Base-by-base conservation (phyloP, 2,329 filamentous ascomycete species). In the Fusarium scirpi region DNA sequence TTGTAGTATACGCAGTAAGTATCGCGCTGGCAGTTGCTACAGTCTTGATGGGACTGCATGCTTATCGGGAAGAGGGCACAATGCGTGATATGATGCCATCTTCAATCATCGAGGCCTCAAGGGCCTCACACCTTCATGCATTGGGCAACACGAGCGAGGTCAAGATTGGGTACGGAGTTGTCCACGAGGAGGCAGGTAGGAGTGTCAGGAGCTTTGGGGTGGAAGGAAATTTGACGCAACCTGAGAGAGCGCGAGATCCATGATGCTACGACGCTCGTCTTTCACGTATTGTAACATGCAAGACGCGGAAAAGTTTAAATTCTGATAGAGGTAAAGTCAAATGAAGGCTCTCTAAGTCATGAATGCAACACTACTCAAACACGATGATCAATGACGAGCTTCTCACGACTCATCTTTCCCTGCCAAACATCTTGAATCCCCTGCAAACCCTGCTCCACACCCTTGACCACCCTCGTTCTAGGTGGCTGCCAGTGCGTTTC, bases 51-150 rank as follows among this genome's bases (percentile, higher is more conserved):
- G 51, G 57, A 0, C 0, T 60, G 0, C 24, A 55, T 6, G 63
- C 57, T 0, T 58, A 34, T 9, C 32, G 6, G 0, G 62, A 68
- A 2, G 62, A 68, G 2, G 69, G 69, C 0, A 0, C 5, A 3
- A 60, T 65, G 54, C 69, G 54, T 0, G 53, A 70, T 7, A 65
- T 69, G 59, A 65, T 64, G 12, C 58, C 60, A 2, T 65, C 66
- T 0, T 70, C 63, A 0, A 65, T 72, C 0, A 51, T 72, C 0
- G 46, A 45, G 11, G 59, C 65, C 0, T 64, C 43, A 0, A 7
- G 40, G 0, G 53, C 69, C 0, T 45, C 56, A 10, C 57, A 62
- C 11, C 70, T 67, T 0, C 2, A 51, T 0, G 4, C 6, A 0
- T 11, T 20, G 2, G n/a, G 0, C 2, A n/a, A 7, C 5, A 25